Evolutionary conservation across 1,284 basidiomycete species (phyloP).

Genomic region (Anthracocystis panici-leucophaei): DNA sequence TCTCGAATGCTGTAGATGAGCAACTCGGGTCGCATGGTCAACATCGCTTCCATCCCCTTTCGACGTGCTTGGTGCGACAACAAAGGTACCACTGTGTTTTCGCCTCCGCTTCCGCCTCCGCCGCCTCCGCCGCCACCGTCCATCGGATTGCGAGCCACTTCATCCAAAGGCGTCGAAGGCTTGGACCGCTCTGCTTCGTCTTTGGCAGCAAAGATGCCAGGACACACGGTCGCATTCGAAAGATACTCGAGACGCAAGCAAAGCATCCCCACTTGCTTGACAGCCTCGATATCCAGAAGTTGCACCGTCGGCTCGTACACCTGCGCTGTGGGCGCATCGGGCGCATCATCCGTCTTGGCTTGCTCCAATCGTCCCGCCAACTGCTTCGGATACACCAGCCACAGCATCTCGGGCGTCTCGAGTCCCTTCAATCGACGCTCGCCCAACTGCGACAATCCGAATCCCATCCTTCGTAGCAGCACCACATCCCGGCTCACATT

Average conservation of each 20-base stretch:
- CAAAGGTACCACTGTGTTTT: conserved; percentile 3
- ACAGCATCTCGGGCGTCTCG: conserved; percentile 81
- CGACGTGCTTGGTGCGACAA: conserved; percentile 49
- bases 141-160: conserved; percentile 26
- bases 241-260: conserved; percentile 87
- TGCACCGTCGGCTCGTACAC: conserved; percentile 72
- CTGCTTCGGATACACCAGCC: conserved; percentile 83
- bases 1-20: conserved; percentile 63
- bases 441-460: conserved; percentile 82
- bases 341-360: conserved; percentile 71
- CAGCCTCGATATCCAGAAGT: conserved; percentile 80
- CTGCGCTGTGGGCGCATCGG: conserved; percentile 58
- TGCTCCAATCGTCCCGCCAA: conserved; percentile 81
- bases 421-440: conserved; percentile 94
- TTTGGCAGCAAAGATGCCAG: conserved; percentile 44
- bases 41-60: conserved; percentile 55
- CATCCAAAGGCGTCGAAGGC: conserved; percentile 37
- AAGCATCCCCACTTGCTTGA: conserved; percentile 80
- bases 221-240: conserved; percentile 76
- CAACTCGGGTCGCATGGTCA: conserved; percentile 61
- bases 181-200: conserved; percentile 35
- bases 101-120: neutral
- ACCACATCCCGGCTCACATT: conserved; percentile 74
- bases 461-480: conserved; percentile 80
- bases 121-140: conserved; percentile 8